Evolutionary conservation across 768 basidiomycete species (phyloP).

Genomic region (Panus rudis): DNA sequence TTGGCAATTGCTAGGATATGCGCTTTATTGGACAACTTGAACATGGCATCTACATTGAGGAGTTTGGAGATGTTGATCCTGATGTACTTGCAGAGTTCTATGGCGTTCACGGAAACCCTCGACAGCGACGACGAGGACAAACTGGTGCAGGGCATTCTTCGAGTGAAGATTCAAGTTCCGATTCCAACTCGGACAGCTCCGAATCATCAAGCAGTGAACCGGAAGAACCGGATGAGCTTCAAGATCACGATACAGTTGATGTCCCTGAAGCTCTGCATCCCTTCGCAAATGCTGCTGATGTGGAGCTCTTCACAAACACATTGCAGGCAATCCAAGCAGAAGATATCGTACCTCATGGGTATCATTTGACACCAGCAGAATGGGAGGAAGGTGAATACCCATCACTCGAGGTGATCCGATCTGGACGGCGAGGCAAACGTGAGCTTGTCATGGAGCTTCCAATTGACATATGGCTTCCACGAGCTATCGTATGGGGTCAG

Average conservation of each 20-base stretch:
- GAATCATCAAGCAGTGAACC: too few species aligned
- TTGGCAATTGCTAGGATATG: conserved; percentile 16
- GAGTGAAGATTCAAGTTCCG: neutral
- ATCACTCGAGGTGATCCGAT: neutral
- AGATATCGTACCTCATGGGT: conserved; percentile 1
- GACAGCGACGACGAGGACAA: neutral
- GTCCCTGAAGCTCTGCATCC: too few species aligned
- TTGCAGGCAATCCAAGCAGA: too few species aligned
- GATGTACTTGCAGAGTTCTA: conserved; percentile 12
- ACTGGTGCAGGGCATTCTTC: conserved; percentile 12
- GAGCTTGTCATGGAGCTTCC: too few species aligned
- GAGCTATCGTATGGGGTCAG: too few species aligned
- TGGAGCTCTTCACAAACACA: too few species aligned
- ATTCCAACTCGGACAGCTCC: too few species aligned
- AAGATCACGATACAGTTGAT: too few species aligned
- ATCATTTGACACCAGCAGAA: conserved; percentile 2
- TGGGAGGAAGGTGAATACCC: conserved; percentile 7
- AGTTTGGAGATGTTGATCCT: conserved; percentile 10
- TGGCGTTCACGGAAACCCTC: conserved; percentile 5
- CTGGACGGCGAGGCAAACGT: too few species aligned
- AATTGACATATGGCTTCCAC: too few species aligned
- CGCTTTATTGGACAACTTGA: conserved; percentile 12
- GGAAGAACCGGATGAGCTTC: too few species aligned
- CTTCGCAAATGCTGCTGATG: too few species aligned
- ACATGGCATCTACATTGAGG: conserved; percentile 13